A percentile compares a stretch with the other conserved stretches of the same genome.
Evolutionary conservation across 495 filamentous ascomycete genomes (phyloP).

Genomic region (Penicillium lagena): DNA sequence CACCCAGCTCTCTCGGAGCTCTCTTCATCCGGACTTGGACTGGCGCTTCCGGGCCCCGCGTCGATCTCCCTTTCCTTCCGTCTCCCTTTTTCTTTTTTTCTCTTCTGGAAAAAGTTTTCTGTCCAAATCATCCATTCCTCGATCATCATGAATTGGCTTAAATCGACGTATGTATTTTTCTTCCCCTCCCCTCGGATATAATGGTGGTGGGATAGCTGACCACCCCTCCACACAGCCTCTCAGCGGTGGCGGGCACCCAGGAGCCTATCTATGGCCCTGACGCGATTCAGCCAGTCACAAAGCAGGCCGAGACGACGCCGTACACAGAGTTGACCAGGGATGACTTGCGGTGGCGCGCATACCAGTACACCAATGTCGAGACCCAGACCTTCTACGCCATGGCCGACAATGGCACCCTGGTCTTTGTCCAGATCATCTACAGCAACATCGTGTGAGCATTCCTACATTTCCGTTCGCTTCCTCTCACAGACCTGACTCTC

Average conservation of each 20-base stretch:
- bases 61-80: constrained; percentile 18
- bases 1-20: neutral
- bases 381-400: constrained; percentile 95
- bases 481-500: neutral
- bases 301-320: constrained; percentile 71
- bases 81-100: constrained; percentile 14
- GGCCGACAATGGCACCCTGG: constrained; percentile 69
- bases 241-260: constrained; percentile 87
- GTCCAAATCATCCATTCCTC: neutral
- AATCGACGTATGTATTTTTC: constrained; percentile 52
- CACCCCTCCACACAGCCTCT: constrained; percentile 51
- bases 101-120: constrained; percentile 3
- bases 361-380: constrained; percentile 85
- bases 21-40: neutral
- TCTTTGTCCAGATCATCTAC: constrained; percentile 88
- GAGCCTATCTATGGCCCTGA: constrained; percentile 94
- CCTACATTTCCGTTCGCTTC: too few species aligned
- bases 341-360: constrained; percentile 71
- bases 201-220: constrained; percentile 14
- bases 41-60: constrained; percentile 24
- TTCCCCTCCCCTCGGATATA: neutral
- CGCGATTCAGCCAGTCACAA: constrained; percentile 77
- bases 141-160: constrained; percentile 61
- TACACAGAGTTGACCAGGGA: constrained; percentile 73
- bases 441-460: constrained; percentile 86